These are phyloP conservation scores for Lagenidium sp. DNA, from an alignment of 352 stramenopile species.

Conservation along the genomic window DNA sequence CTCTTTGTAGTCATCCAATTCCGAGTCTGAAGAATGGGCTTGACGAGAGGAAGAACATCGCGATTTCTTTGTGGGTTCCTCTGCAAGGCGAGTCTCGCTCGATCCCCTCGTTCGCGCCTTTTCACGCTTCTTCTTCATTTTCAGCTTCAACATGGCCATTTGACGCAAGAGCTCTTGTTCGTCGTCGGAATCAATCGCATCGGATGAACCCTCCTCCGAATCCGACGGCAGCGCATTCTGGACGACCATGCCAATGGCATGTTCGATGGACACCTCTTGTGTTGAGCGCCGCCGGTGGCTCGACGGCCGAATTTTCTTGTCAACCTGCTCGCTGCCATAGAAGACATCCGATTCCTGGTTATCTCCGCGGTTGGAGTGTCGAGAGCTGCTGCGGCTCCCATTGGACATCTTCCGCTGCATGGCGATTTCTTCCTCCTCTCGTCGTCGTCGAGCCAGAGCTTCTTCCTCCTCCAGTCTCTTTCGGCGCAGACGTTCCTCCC, in stretches of 20 bases:
- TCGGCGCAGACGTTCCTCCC: not conserved
- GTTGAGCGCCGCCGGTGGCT: conserved; percentile 1
- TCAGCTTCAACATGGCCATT: conserved; percentile 15
- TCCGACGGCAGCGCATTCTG: conserved; percentile 16
- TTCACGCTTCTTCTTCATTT: conserved; percentile 11
- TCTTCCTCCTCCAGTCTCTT: not conserved
- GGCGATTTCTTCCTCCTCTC: conserved; percentile 9
- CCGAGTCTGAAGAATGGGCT: no score
- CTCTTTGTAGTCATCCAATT: not conserved
- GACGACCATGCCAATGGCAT: no score
- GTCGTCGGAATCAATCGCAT: conserved; percentile 13
- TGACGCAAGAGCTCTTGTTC: conserved; percentile 12
- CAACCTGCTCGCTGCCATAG: conserved; percentile 1
- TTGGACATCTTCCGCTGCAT: not conserved
- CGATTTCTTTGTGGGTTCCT: no score
- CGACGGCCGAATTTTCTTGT: conserved; percentile 2
- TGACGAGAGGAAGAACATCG: no score
- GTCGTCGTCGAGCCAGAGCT: no score
- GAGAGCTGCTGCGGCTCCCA: conserved; percentile 6
- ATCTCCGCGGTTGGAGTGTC: no score
- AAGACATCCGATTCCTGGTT: conserved; percentile 1
- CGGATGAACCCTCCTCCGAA: conserved; percentile 8
- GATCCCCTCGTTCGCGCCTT: no score
- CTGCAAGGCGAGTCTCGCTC: no score
- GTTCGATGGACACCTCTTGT: no score